Conservation (phyloP, 306 rosid genomes). For the Citrullus colocynthis region DNA sequence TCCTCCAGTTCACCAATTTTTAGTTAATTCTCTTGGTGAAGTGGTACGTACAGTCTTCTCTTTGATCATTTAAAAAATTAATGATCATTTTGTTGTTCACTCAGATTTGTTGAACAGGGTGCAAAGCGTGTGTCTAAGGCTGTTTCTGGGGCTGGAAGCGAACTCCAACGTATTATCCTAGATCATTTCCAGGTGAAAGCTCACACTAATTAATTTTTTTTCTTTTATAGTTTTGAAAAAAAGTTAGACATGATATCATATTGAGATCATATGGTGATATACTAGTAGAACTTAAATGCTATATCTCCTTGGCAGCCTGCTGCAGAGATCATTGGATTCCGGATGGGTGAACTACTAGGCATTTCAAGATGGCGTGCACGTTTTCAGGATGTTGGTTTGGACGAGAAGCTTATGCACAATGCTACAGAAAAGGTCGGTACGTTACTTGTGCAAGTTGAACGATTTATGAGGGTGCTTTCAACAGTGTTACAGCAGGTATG, state of each 20-base stretch:
- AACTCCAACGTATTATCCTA: constrained; percentile 75
- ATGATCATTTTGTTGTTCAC: not conserved
- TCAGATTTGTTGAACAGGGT: constrained; percentile 37
- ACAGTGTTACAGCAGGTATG: constrained; percentile 91
- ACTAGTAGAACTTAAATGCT: constrained; percentile 12
- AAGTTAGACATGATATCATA: not conserved
- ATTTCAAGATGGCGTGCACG: constrained; percentile 93
- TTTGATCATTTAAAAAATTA: constrained; percentile 13
- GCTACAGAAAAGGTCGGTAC: constrained; percentile 90
- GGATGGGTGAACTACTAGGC: constrained; percentile 91
- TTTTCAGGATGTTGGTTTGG: constrained; percentile 67
- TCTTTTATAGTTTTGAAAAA: not conserved
- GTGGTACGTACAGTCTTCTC: constrained; percentile 49
- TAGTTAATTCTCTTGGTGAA: constrained; percentile 86
- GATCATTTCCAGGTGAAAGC: constrained; percentile 93
- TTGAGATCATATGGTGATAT: not conserved
- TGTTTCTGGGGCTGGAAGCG: constrained; percentile 80
- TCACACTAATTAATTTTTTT: not conserved
- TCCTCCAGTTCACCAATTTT: constrained; percentile 88
- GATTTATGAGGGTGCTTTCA: constrained; percentile 85
- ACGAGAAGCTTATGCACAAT: constrained; percentile 57
- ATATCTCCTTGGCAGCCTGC: constrained; percentile 52
- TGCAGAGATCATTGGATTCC: constrained; percentile 84
- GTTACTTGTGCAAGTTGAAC: constrained; percentile 88
- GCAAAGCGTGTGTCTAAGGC: constrained; percentile 85